Conservation (phyloP, 257 asterid genomes). For the Solanum paucissectum region DNA sequence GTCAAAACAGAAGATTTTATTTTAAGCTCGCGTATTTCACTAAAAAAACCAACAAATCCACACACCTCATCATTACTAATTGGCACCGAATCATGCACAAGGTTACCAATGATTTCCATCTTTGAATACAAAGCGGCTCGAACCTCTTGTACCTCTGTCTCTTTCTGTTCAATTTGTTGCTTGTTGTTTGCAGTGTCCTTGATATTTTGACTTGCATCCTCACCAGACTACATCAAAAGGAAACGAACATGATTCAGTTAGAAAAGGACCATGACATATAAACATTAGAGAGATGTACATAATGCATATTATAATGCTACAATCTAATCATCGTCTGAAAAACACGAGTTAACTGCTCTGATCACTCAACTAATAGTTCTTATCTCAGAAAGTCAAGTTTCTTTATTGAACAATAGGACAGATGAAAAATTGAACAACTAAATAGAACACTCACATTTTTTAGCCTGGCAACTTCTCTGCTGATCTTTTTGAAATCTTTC, state of each 20-base stretch:
- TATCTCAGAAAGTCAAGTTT: too few species aligned
- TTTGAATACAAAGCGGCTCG: constrained; percentile 46
- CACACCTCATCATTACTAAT: constrained; percentile 65
- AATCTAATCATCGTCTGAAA: not conserved
- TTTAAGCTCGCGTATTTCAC: not conserved
- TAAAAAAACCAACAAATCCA: not conserved
- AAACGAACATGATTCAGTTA: not conserved
- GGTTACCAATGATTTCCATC: constrained; percentile 62
- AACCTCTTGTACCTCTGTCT: constrained; percentile 75
- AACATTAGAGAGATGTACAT: not conserved
- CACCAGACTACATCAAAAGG: constrained; percentile 35
- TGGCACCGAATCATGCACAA: constrained; percentile 95
- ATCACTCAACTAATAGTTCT: too few species aligned
- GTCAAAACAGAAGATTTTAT: not conserved
- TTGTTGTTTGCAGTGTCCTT: constrained; percentile 50
- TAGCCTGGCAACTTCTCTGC: constrained; percentile 63
- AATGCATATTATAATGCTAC: not conserved
- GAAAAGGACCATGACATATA: not conserved
- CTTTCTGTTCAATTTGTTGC: constrained; percentile 42
- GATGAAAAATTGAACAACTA: not conserved
- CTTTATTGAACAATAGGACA: not conserved
- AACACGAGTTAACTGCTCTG: not conserved
- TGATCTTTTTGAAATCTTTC: constrained; percentile 59
- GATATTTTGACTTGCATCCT: constrained; percentile 43
- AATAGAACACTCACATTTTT: constrained; percentile 45